Base-by-base conservation (phyloP, 148 eudicot species). In the Suaeda aralocaspica region DNA sequence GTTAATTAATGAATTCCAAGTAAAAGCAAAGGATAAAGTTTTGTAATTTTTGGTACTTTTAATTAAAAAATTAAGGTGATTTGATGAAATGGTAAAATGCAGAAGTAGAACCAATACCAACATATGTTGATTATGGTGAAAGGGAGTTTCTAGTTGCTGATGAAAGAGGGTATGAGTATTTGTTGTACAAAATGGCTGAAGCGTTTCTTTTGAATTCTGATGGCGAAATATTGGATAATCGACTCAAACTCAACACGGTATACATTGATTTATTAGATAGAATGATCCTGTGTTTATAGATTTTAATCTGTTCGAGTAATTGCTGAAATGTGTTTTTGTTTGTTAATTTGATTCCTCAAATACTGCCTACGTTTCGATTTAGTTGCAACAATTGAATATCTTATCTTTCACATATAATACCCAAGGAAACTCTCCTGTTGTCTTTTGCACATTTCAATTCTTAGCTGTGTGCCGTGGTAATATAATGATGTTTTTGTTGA, bases 51-150 rank as follows among this genome's bases (percentile, higher is more conserved):
- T 33, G 8, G 21, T 21, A n/a, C n/a, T 4, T 29, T 70, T 28
- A 15, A 22, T 58, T 69, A 6, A 30, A 28, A 26, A 18, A 30
- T n/a, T 36, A 10, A 30, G n/a, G 33, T 58, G 56, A 76, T 33
- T 29, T 73, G n/a, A 28, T 9, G 65, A 69, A 51, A 9, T 71
- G 46, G 33, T 64, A 59, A 51, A 70, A 61, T 72, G 72, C 81
- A 92, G 97, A 92, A 78, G 97, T 89, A 30, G 92, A 89, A 64
- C 97, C 97, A 52, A 92, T 89, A 84, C 82, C 96, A 13, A 92
- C 97, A 11, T 92, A 80, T 66, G 85, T 86, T 49, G 97, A 92
- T 68, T 89, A 78, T 66, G 97, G 97, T n/a, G 97, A 92, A 53
- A 69, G 80, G 25, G 97, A 92, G 46, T 89, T 81, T 75, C 61